These are phyloP conservation scores for Schizonepeta tenuifolia DNA, from an alignment of 257 asterid species.

Conservation along the genomic window DNA sequence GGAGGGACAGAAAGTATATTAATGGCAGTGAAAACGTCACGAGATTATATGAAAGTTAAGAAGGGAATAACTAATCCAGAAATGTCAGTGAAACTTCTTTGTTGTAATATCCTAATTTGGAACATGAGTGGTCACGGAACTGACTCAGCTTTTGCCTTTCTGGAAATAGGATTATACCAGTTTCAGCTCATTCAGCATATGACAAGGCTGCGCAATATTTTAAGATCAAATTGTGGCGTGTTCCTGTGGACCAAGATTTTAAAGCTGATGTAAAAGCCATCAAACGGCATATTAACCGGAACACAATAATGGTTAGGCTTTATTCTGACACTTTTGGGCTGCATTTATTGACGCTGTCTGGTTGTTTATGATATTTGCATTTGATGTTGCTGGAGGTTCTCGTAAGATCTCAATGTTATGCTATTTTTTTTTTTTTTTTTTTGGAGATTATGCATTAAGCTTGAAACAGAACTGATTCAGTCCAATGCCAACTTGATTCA, in stretches of 20 bases:
- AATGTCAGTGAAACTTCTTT: constrained; percentile 58
- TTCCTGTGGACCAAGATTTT: constrained; percentile 78
- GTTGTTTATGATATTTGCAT: constrained; percentile 13
- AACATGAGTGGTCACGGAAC: constrained; percentile 21
- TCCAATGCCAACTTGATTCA: constrained; percentile 18
- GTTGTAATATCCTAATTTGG: constrained; percentile 18
- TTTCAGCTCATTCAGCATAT: constrained; percentile 97
- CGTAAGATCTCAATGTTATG: not conserved
- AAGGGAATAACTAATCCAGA: constrained; percentile 88
- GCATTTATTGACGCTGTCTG: not conserved
- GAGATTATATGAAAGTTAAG: constrained; percentile 88
- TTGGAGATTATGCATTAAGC: not conserved
- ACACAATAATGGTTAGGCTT: constrained; percentile 78
- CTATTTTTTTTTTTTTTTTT: too few relatives aligned
- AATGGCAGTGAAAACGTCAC: constrained; percentile 87
- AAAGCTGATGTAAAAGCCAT: constrained; percentile 86
- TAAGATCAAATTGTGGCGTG: constrained; percentile 93
- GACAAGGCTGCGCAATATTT: constrained; percentile 99
- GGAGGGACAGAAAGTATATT: constrained; percentile 99
- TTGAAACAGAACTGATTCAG: not conserved
- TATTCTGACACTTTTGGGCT: constrained; percentile 18
- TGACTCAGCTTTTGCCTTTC: constrained; percentile 35
- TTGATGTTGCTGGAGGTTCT: constrained; percentile 20
- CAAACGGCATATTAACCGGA: constrained; percentile 66
- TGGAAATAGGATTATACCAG: constrained; percentile 86